Evolutionary conservation across 2,329 filamentous ascomycete genomes (phyloP), one percentile per base, ranked within the genome.

Genomic region (Diaporthe ampelina): DNA sequence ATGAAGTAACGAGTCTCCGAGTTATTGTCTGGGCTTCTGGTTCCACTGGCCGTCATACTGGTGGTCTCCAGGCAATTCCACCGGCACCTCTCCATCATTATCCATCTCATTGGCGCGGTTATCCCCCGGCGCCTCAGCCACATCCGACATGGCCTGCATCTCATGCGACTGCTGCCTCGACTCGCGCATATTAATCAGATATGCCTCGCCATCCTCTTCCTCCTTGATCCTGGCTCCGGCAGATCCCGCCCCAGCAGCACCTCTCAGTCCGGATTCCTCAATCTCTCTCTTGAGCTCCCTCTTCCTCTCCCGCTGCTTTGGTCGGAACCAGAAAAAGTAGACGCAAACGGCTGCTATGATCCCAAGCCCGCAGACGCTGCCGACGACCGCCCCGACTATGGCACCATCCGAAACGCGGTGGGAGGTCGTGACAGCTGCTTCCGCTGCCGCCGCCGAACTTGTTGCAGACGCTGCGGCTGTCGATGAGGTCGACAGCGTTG

Each of bases 261-360:
- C 61, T 45, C 32, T 40, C n/a, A 50, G 19, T 2, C 56, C 37
- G 6, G 71, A 65, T 1, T 68, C 71, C 37, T 59, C 61, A 13
- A 26, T 45, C 59, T 69, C 71, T 15, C 37, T 73, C 24, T 13
- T 45, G 43, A 45, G 43, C 2, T 19, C 43, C 43, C 43, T 73
- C 45, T 54, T 69, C 56, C 35, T 73, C 56, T 58, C 63, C 1
- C 67, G 63, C 19, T 73, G 72, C 32, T 19, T 73, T 7, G 72
- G 72, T 19, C 72, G 29, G 54, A 73, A 73, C 72, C 72, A 73
- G 54, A 73, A 73, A 8, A 73, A 58, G 26, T 73, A 73, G 26
- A 11, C 54, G 24, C 29, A 73, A 7, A 73, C 63, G 6, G 72
- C 63, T 45, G 72, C 72, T n/a, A 73, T 70, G 26, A 73, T 61